A percentile compares a stretch with the other conserved stretches of the same genome.
Evolutionary conservation across 331 rosid species (phyloP).

Genomic region (Ulmus americana): DNA sequence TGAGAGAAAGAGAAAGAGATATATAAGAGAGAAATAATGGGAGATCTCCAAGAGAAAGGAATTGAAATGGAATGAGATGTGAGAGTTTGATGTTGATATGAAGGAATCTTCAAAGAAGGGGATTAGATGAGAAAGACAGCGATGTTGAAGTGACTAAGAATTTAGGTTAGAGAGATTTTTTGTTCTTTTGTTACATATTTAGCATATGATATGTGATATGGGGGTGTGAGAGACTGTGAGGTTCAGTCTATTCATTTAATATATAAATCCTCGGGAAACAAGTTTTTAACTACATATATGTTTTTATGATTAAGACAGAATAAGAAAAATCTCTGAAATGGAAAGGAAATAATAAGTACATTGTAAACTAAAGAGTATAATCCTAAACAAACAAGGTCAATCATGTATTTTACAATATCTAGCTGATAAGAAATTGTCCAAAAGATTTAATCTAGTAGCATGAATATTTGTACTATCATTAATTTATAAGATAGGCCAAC

Average conservation of each 20-base stretch:
- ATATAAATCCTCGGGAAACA: slow-evolving; percentile 12
- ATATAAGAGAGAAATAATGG: slow-evolving; percentile 7
- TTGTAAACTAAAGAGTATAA: background rate
- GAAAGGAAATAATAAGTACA: background rate
- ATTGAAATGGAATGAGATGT: slow-evolving; percentile 32
- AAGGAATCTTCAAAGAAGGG: slow-evolving; percentile 28
- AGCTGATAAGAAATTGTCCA: background rate
- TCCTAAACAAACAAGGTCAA: background rate
- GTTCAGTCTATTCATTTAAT: slow-evolving; percentile 31
- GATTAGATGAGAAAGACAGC: slow-evolving; percentile 47
- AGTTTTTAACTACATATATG: background rate
- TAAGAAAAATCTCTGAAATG: background rate
- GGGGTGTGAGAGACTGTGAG: slow-evolving; percentile 5
- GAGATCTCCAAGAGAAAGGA: slow-evolving; percentile 6
- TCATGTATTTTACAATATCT: slow-evolving; percentile 1
- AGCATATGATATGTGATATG: slow-evolving; percentile 23
- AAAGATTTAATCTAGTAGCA: background rate
- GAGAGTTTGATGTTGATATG: slow-evolving; percentile 41
- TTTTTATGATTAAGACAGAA: background rate
- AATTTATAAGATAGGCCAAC: too few relatives aligned
- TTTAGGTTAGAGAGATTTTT: slow-evolving; percentile 46
- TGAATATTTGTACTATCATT: too few relatives aligned
- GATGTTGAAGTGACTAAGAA: slow-evolving; percentile 64
- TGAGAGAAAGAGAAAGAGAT: slow-evolving; percentile 26
- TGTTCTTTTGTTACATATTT: slow-evolving; percentile 49